Base-by-base conservation (phyloP, 768 basidiomycete genomes). In the Boletus patriciae region DNA sequence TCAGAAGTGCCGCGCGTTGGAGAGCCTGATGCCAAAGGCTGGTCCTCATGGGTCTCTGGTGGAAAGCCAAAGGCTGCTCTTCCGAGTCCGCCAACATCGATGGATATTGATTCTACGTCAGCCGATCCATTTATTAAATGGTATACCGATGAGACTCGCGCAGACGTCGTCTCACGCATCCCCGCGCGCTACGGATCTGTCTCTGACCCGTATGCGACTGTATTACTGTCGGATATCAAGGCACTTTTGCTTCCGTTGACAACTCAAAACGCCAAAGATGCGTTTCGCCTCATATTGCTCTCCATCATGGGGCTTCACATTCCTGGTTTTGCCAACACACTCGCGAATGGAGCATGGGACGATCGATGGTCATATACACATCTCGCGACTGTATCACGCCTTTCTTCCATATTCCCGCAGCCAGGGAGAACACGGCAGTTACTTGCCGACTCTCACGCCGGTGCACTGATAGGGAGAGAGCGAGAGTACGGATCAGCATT, bases 1-100 rank as follows among this genome's bases (percentile, higher is more conserved):
- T 83, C 87, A 5, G 92, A 92, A 70, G 74, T 73, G 11, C 84
- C 85, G n/a, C 85, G 91, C n/a, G 68, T 85, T 10, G 89, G 90
- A 29, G 92, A 94, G 66, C 66, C 70, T 1, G 74, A 76, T 52
- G 82, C 90, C 10, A 75, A 70, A 54, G 90, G 92, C 25, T 93
- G 91, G 90, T 77, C 77, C 15, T 57, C 73, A 34, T 92, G 88
- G 88, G 70, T 80, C 40, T 65, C 74, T 12, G 73, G 77, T 21
- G 77, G 78, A 23, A 77, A 74, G 46, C 71, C 78, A 33, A 75
- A 77, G 27, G 46, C 57, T 38, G 12, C 36, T 42, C 40, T 48
- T 48, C 23, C 54, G 41, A 54, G 50, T 42, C 49, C 27, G 34
- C 49, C 58, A 11, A 38, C 42, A 45, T 48, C 61, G n/a, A 66